Evolutionary conservation across 2,329 filamentous ascomycete genomes (phyloP), one percentile per base, ranked within the genome.

Genomic region (Fusarium secorum): DNA sequence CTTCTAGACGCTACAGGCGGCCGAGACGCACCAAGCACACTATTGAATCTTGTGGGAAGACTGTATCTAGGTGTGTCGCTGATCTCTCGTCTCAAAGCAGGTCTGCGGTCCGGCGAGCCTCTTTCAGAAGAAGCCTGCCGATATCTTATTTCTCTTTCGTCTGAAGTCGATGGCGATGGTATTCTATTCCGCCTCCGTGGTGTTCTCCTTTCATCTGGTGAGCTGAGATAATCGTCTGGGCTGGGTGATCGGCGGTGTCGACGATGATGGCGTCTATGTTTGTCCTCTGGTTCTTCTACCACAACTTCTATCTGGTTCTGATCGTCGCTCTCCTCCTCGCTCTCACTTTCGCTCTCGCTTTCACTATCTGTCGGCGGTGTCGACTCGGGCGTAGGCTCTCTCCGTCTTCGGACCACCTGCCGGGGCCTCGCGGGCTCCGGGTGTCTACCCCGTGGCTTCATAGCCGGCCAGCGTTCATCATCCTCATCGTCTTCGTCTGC

Each of bases 1-100:
- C 77, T 79, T 62, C 77, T 75, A 11, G 79, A 79, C 11, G 79
- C 69, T 9, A 80, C 68, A 7, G 79, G 79, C 11, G 80, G 80
- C 14, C 80, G 74, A 44, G 80, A 79, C 45, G 75, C 73, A 45
- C 79, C 79, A 57, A 81, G 78, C 13, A 80, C 73, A 61, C 78
- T 78, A 3, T 74, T 52, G 4, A 74, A 69, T 39, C 76, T 71
- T 44, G 68, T 66, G 13, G 70, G 75, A 11, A 75, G 72, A 48
- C 71, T 74, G 36, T 75, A 73, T 49, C 74, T 78, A 41, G 78
- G 76, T 6, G 76, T 75, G 20, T 76, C 74, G 62, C 78, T 80
- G 20, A 72, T 70, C 35, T 78, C 75, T 20, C 74, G 72, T 55
- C 78, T 78, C 28, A 76, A 70, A 24, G 75, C 71, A 26, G 76